Conservation (phyloP, 2,329 filamentous ascomycete species). For the Hypoxylon sp. region DNA sequence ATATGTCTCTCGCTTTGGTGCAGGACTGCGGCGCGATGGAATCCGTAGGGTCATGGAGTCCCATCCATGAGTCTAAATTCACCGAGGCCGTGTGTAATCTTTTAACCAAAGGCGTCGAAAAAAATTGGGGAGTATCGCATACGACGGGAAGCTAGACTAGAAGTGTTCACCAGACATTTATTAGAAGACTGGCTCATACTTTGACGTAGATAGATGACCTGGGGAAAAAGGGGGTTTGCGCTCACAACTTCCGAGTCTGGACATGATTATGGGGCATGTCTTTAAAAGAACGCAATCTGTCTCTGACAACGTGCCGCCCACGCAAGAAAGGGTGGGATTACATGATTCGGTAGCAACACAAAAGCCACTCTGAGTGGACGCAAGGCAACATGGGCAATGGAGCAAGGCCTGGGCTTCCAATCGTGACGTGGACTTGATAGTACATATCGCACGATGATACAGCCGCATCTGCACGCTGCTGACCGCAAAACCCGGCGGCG, state of each 20-base stretch:
- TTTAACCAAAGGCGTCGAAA: not conserved
- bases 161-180: not conserved
- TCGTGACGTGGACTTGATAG: constrained; percentile 38
- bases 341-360: constrained; percentile 36
- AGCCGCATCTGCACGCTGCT: constrained; percentile 42
- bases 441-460: constrained; percentile 41
- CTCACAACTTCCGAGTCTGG: constrained; percentile 35
- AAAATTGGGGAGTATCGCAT: not conserved
- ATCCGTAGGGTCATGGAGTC: constrained; percentile 17
- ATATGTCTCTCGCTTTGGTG: constrained; percentile 10
- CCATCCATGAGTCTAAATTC: constrained; percentile 9
- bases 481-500: constrained; percentile 35
- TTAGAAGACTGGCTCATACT: constrained; percentile 5
- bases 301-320: constrained; percentile 37
- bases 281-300: constrained; percentile 28
- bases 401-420: constrained; percentile 35
- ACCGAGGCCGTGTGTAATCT: constrained; percentile 13
- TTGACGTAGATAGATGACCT: not conserved
- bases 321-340: constrained; percentile 39
- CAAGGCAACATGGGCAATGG: constrained; percentile 24
- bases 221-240: constrained; percentile 2
- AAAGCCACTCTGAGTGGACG: constrained; percentile 27
- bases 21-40: constrained; percentile 30
- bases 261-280: constrained; percentile 19
- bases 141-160: not conserved